These are phyloP conservation scores for Chalaropsis thielavioides DNA, from an alignment of 2,329 filamentous ascomycete genomes.

Conservation along the genomic window DNA sequence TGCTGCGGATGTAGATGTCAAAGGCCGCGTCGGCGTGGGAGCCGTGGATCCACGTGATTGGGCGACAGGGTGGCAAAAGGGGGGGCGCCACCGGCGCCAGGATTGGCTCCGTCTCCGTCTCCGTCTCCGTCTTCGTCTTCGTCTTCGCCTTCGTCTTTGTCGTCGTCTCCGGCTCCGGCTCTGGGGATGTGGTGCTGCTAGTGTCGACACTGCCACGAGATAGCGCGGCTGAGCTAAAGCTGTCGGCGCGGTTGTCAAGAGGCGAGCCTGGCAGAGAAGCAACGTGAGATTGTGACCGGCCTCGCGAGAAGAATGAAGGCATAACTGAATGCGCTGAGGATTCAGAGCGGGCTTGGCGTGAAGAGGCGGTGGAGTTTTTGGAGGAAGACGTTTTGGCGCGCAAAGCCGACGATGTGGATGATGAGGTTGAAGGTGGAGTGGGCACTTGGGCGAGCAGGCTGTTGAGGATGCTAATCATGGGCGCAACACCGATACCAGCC, in stretches of 20 bases:
- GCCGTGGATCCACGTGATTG: slow-evolving; percentile 47
- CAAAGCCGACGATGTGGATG: neutral
- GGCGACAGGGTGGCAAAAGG: slow-evolving; percentile 24
- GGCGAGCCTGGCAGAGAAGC: neutral
- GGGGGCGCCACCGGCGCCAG: slow-evolving; percentile 19
- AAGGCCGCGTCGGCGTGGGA: slow-evolving; percentile 41
- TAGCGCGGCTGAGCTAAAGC: neutral
- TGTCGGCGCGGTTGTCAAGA: neutral
- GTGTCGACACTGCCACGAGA: neutral
- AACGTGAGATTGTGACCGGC: neutral
- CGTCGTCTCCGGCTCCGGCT: neutral
- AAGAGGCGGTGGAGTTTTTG: neutral
- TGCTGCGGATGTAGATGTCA: slow-evolving; percentile 31
- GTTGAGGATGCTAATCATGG: slow-evolving; percentile 51
- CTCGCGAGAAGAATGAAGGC: neutral
- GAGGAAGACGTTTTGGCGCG: neutral
- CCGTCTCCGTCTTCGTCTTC: too few relatives aligned
- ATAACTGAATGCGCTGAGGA: neutral
- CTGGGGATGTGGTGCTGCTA: neutral
- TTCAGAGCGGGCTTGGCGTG: neutral
- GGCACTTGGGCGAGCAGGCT: slow-evolving; percentile 26
- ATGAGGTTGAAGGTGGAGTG: neutral
- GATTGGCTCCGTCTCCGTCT: neutral
- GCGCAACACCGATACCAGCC: slow-evolving; percentile 54
- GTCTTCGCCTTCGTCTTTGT: too few relatives aligned